Evolutionary conservation across 1,284 basidiomycete species (phyloP).

Genomic region (Sparassis latifolia): DNA sequence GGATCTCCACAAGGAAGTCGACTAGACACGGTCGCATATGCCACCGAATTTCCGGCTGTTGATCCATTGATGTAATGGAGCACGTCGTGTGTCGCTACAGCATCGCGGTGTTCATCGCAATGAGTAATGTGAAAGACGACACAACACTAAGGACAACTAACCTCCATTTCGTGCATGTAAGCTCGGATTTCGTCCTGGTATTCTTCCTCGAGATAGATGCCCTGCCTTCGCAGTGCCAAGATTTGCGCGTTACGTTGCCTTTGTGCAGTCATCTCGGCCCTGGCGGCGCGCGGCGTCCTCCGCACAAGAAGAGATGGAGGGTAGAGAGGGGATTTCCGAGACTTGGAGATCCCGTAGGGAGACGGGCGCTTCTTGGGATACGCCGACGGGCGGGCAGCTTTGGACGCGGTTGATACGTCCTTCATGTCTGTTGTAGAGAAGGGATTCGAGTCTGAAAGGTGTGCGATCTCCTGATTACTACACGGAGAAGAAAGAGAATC

Average conservation of each 20-base stretch:
- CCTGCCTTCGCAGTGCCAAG: constrained; percentile 58
- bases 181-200: constrained; percentile 88
- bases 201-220: constrained; percentile 82
- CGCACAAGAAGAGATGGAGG: constrained; percentile 40
- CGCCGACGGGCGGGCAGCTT: constrained; percentile 52
- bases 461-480: constrained; percentile 40
- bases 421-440: constrained; percentile 52
- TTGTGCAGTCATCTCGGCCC: constrained; percentile 51
- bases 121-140: constrained; percentile 10
- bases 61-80: constrained; percentile 92
- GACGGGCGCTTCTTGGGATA: constrained; percentile 81
- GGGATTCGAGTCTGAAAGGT: constrained; percentile 32
- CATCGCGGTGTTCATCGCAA: constrained; percentile 7
- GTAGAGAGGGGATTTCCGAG: constrained; percentile 42
- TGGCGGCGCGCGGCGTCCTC: constrained; percentile 59
- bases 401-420: constrained; percentile 53
- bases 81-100: constrained; percentile 78
- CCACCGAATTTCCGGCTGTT: constrained; percentile 96
- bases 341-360: constrained; percentile 66
- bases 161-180: constrained; percentile 99
- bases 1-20: constrained; percentile 98
- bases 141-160: constrained; percentile 36
- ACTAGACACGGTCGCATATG: constrained; percentile 99
- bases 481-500: constrained; percentile 23
- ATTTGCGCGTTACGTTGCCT: constrained; percentile 65